Evolutionary conservation across 164 flowering plant genomes (phyloP), one percentile per base, ranked within the genome.

Genomic region (Chimonanthus salicifolius): DNA sequence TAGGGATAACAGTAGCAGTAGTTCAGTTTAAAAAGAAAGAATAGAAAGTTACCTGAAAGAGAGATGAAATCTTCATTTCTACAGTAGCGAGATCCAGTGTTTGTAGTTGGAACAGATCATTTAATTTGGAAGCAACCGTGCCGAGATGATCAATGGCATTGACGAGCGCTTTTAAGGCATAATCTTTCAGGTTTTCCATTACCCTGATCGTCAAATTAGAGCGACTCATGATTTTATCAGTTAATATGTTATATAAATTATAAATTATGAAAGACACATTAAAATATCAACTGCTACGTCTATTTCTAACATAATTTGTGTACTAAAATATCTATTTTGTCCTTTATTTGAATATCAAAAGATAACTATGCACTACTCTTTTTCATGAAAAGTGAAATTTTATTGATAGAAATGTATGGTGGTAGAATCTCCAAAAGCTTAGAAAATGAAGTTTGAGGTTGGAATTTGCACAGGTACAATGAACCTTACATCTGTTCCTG

Each of bases 111-210:
- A 96, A 84, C 78, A 96, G 85, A 68, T 94, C 99, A 50, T 85
- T 88, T 74, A 96, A 82, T 73, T 96, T 96, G 86, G 83, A 94
- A 16, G 99, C 97, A 78, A 96, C 97, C 71, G 97, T 94, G 49
- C 98, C 99, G 74, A 96, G 95, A 78, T 96, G 99, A 84, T 96
- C 99, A 72, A 96, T 94, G 68, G 98, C 94, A 86, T 96, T 96
- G 44, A 96, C 99, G 47, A 96, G 90, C 65, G 98, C 98, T 75
- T 90, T 74, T 13, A 96, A 94, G 64, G 97, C 87, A 86, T 96
- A 96, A 79, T 92, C 98, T 79, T 96, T 96, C 77, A 96, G 84
- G 82, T 92, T 92, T 74, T 94, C 97, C 69, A 94, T 82, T 54
- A 96, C 97, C 97, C 99, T 96, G 71, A 67, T 45, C 16, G 13